phyloP scores from a whole-genome alignment of 31 red algal genomes.

The Asparagopsis taxiformis region DNA sequence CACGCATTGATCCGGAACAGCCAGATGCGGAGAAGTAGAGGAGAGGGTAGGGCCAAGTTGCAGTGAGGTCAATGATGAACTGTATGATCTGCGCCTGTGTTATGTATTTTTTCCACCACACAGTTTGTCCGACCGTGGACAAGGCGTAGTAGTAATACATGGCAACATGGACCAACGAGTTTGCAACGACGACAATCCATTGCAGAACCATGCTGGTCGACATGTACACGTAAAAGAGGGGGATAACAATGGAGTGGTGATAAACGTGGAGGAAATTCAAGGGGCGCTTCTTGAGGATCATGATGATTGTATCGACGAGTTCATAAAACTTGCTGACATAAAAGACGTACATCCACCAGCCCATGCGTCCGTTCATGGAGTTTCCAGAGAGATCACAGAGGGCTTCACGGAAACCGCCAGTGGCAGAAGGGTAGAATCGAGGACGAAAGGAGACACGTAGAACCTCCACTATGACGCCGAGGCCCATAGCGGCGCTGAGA shows the following conservation, averaged over 20 bases:
- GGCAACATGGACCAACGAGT: conserved; percentile 94
- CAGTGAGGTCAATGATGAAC: conserved; percentile 94
- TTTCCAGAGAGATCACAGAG: conserved; percentile 63
- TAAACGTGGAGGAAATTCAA: conserved; percentile 97
- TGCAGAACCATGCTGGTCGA: conserved; percentile 89
- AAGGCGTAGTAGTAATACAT: conserved; percentile 99
- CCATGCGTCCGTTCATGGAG: conserved; percentile 79
- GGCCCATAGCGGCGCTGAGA: conserved; percentile 76
- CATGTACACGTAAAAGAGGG: conserved; percentile 95
- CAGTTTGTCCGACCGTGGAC: conserved; percentile 62
- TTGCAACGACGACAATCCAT: conserved; percentile 93
- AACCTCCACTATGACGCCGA: conserved; percentile 73
- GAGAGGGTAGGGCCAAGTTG: conserved; percentile 91
- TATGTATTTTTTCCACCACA: conserved; percentile 99
- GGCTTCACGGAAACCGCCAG: conserved; percentile 33
- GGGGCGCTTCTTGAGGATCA: conserved; percentile 93
- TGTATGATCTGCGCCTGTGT: conserved; percentile 96
- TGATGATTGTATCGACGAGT: conserved; percentile 92
- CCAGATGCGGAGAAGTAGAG: conserved; percentile 80
- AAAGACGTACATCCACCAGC: conserved; percentile 98
- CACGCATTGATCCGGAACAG: conserved; percentile 91
- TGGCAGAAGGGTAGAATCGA: background rate
- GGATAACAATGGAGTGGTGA: conserved; percentile 92
- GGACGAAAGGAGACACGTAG: conserved; percentile 4
- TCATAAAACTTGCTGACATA: conserved; percentile 99